Conservation (phyloP, 768 basidiomycete genomes). For the Trametes coccinea region DNA sequence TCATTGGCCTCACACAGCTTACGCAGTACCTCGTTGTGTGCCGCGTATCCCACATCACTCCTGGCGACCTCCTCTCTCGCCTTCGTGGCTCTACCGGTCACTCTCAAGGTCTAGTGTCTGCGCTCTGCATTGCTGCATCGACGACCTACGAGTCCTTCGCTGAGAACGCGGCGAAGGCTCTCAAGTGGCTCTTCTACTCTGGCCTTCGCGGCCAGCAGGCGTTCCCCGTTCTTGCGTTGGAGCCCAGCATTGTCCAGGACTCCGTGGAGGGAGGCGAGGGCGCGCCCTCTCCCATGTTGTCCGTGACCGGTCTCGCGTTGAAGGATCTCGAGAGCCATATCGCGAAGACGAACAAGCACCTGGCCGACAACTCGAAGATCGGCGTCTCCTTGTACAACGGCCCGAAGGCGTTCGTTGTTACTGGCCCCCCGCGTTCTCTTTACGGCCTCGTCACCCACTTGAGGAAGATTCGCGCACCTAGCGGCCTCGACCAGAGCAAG, state of each 20-base stretch:
- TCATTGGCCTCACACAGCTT: conserved; percentile 96
- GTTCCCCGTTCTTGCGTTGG: conserved; percentile 89
- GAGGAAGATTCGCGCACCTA: conserved; percentile 85
- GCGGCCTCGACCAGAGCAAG: conserved; percentile 91
- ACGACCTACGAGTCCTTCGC: conserved; percentile 72
- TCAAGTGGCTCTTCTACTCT: conserved; percentile 92
- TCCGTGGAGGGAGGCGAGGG: conserved; percentile 93
- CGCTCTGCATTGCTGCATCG: conserved; percentile 85
- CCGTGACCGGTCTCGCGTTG: conserved; percentile 77
- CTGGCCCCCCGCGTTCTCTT: conserved; percentile 87
- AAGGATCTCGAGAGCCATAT: conserved; percentile 82
- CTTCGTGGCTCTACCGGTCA: conserved; percentile 93
- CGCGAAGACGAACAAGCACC: conserved; percentile 82
- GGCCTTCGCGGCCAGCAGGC: conserved; percentile 92
- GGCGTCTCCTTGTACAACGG: conserved; percentile 92
- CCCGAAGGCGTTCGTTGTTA: conserved; percentile 86
- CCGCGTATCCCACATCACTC: conserved; percentile 71
- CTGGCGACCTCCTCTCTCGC: conserved; percentile 74
- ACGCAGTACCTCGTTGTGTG: conserved; percentile 86
- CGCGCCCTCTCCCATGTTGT: conserved; percentile 89
- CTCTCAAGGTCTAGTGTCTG: conserved; percentile 95
- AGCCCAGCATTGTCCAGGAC: conserved; percentile 85
- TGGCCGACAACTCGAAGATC: conserved; percentile 76
- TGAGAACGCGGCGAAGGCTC: conserved; percentile 75
- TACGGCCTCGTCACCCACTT: conserved; percentile 92